These are phyloP conservation scores for Umbilicaria muhlenbergii DNA, from an alignment of 495 filamentous ascomycete species.

Conservation along the genomic window DNA sequence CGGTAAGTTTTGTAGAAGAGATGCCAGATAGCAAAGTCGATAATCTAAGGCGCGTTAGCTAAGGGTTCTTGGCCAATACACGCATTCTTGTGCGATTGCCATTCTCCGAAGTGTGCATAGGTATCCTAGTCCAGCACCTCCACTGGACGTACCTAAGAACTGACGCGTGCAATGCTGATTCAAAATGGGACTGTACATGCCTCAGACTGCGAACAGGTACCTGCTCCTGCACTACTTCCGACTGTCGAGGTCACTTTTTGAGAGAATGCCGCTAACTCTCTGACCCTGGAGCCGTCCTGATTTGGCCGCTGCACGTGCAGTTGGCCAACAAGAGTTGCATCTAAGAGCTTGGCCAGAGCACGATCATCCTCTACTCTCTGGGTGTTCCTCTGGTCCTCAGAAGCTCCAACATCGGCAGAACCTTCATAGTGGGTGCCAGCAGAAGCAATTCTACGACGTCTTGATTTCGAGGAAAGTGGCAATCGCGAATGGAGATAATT, in stretches of 20 bases:
- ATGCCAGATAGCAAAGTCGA: conserved; percentile 68
- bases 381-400: no score
- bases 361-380: conserved; percentile 16
- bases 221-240: neutral
- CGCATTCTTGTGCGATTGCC: neutral
- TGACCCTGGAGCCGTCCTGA: conserved; percentile 26
- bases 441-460: conserved; percentile 32
- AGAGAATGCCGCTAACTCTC: conserved; percentile 51
- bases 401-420: no score
- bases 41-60: conserved; percentile 33
- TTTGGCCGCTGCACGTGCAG: conserved; percentile 17
- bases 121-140: no score
- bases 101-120: neutral
- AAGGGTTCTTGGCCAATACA: neutral
- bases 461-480: conserved; percentile 32
- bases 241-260: conserved; percentile 26
- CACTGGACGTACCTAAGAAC: no score
- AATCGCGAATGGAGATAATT: conserved; percentile 48
- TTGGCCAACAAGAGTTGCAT: conserved; percentile 50
- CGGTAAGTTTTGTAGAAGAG: conserved; percentile 46
- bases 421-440: conserved; percentile 7
- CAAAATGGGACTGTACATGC: conserved; percentile 23
- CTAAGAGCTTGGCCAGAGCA: conserved; percentile 40
- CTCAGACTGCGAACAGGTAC: conserved; percentile 35
- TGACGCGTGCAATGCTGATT: no score